Percentiles rank a stretch among this genome's conserved stretches.
Conservation (phyloP, 805 yeast species). For the Sungouiella thailandica region DNA sequence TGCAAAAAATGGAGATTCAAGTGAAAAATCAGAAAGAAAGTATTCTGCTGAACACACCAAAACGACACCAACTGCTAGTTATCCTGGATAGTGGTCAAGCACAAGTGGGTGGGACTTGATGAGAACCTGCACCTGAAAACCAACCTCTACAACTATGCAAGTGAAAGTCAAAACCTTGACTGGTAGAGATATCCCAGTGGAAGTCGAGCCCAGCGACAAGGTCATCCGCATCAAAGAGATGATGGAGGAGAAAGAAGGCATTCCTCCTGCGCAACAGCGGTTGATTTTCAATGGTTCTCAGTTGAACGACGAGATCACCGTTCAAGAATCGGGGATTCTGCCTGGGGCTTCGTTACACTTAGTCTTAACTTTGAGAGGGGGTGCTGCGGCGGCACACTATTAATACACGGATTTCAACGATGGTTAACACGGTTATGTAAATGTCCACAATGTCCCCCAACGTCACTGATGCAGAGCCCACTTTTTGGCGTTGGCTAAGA, state of each 20-base stretch:
- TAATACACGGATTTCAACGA: no score
- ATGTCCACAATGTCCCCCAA: no score
- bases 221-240: conserved; percentile 78
- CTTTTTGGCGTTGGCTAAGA: conserved; percentile 40
- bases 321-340: conserved; percentile 65
- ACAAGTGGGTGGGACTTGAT: no score
- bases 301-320: conserved; percentile 78
- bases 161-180: conserved; percentile 74
- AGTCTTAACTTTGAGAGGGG: conserved; percentile 92
- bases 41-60: no score
- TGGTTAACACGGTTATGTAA: no score
- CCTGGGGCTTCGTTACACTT: conserved; percentile 88
- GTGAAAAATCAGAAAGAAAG: no score
- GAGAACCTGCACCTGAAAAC: no score
- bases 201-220: conserved; percentile 64
- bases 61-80: no score
- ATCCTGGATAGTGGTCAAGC: no score
- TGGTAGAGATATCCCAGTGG: conserved; percentile 77
- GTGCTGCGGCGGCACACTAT: no score
- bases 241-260: conserved; percentile 94
- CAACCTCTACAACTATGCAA: conserved; percentile 52
- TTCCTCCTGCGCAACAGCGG: conserved; percentile 94
- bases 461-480: no score
- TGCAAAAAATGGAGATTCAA: background rate
- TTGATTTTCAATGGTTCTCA: conserved; percentile 88